Conservation (phyloP, 2,329 filamentous ascomycete species). For the Ophiocordyceps camponoti-floridani region DNA sequence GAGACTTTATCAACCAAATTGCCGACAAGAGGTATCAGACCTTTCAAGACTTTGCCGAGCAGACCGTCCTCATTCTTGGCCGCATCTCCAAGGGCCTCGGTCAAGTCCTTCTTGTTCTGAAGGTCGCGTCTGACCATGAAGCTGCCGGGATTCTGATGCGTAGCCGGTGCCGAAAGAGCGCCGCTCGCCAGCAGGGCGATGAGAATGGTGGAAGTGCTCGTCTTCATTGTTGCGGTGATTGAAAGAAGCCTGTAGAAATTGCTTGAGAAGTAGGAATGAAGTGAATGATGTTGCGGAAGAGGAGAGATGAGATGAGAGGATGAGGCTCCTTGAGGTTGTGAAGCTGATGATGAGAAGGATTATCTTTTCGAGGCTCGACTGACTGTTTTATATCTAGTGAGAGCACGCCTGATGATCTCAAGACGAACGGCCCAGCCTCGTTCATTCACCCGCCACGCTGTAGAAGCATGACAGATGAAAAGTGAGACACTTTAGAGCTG, state of each 20-base stretch:
- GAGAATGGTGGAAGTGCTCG: too few relatives aligned
- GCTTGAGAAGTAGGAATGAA: background rate
- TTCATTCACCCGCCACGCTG: background rate
- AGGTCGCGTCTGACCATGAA: too few relatives aligned
- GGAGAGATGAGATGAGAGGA: background rate
- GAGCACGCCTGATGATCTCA: background rate
- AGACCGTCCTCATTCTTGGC: too few relatives aligned
- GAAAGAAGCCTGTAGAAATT: background rate
- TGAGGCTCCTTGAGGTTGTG: background rate
- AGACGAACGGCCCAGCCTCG: background rate
- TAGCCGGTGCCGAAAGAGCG: too few relatives aligned
- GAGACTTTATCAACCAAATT: too few relatives aligned
- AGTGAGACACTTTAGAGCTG: background rate
- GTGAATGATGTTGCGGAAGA: background rate
- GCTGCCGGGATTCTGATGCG: too few relatives aligned
- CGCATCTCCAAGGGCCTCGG: too few relatives aligned
- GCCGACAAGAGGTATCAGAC: too few relatives aligned
- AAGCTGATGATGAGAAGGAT: background rate
- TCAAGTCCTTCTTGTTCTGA: too few relatives aligned
- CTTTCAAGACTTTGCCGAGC: too few relatives aligned
- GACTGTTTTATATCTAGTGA: background rate
- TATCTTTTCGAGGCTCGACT: background rate
- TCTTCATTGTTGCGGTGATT: background rate
- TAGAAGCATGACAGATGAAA: background rate
- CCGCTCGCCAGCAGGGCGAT: too few relatives aligned